Percentiles rank a stretch among this genome's conserved stretches.
These are phyloP conservation scores for Cyclostephanos tholiformis DNA, from an alignment of 108 stramenopile genomes.

Conservation along the genomic window DNA sequence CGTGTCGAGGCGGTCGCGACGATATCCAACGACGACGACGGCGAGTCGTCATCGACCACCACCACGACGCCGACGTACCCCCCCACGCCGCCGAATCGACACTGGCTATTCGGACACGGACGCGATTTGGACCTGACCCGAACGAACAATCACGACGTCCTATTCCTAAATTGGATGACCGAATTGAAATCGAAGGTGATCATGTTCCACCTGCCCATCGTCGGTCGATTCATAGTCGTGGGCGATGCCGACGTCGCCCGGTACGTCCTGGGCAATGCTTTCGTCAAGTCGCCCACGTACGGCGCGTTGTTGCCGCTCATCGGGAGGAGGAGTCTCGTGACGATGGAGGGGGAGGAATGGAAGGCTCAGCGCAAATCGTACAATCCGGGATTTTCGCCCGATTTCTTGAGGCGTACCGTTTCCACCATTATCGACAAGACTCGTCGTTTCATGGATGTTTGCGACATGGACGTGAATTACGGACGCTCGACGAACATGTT, in stretches of 20 bases:
- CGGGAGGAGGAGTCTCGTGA: conserved; percentile 31
- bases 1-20: no score
- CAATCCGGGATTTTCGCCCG: conserved; percentile 42
- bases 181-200: conserved; percentile 43
- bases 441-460: conserved; percentile 31
- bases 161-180: conserved; percentile 35
- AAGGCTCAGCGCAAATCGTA: conserved; percentile 25
- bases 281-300: conserved; percentile 39
- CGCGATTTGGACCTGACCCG: conserved; percentile 15
- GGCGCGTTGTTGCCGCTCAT: conserved; percentile 8
- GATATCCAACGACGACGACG: no score
- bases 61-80: conserved; percentile 10
- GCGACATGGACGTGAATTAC: conserved; percentile 25
- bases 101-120: conserved; percentile 35
- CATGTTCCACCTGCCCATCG: conserved; percentile 28
- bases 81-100: conserved; percentile 9
- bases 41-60: no score
- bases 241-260: conserved; percentile 34
- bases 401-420: conserved; percentile 25
- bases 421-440: conserved; percentile 29
- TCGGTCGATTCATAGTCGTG: conserved; percentile 34
- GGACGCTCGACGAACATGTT: conserved; percentile 34
- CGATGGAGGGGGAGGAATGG: conserved; percentile 32
- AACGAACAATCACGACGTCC: conserved; percentile 23
- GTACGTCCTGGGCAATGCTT: conserved; percentile 17